Base-by-base conservation (phyloP, 2,329 filamentous ascomycete genomes). In the Aspergillus brunneoviolaceus region DNA sequence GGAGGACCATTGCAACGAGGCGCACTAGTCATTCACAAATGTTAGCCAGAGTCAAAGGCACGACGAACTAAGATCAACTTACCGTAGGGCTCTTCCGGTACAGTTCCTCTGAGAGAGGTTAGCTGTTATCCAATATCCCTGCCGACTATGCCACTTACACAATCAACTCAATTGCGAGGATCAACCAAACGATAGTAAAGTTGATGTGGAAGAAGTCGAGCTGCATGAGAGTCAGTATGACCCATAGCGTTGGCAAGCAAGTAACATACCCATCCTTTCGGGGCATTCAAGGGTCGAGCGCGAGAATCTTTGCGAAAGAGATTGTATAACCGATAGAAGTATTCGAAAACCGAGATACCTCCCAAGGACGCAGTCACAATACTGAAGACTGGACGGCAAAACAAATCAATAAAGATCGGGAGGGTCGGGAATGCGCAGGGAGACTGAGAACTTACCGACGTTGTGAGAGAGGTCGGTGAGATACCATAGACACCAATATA, bases 401-500 rank as follows among this genome's bases (percentile, higher is more conserved):
- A 47, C 11, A 9, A 11, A 57, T 54, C 31, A 57, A 48, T 51
- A 23, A 19, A 16, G 11, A 12, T 16, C 11, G 33, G 33, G 3
- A 35, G 33, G 11, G 33, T 35, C 14, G 14, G 33, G 33, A 35
- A 4, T 12, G 33, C 12, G 33, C 33, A 12, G 33, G 21, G 9
- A 11, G 33, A 16, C 12, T 33, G 7, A 14, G n/a, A 35, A 70
- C 75, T 64, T 72, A 78, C 74, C 72, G 63, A 76, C 39, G 49
- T 79, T 77, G 60, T 75, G 73, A 47, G 75, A 76, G 33, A 87
- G 69, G 62, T 77, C 74, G 10, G 84, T 82, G 63, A 78, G 79
- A 63, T 87, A 87, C 82, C 83, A 86, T 42, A 88, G 76, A 52
- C 81, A 78, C 76, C 84, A 88, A 74, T 87, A 88, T 2, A 88